Evolutionary conservation across 2,329 filamentous ascomycete genomes (phyloP), one percentile per base, ranked within the genome.

Genomic region (Colletotrichum neosansevieriae): DNA sequence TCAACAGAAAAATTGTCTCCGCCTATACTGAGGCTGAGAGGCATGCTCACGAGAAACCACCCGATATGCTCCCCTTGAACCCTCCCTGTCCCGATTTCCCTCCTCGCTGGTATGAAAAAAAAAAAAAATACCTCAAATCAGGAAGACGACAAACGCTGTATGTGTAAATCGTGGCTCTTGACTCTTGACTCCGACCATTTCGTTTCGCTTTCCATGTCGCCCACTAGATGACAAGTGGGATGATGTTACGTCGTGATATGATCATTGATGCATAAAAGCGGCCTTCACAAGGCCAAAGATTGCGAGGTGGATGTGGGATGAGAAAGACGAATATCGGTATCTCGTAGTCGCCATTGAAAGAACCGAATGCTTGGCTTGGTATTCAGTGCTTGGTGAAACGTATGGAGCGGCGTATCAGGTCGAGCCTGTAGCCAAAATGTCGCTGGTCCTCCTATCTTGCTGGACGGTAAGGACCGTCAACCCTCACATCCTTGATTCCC

Each of bases 401-500:
- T 69, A 69, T 69, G 53, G 53, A 34, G 36, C 34, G 64, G 5
- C 38, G 21, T 19, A 15, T 38, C 36, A 38, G 13, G 36, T 29
- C 6, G 29, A 29, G 29, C 29, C 6, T 29, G 29, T 29, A 7
- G 29, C 29, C 29, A 38, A 5, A 15, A 38, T 38, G 7, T 13
- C 34, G 42, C n/a, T 38, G 6, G 17, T 21, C 15, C 7, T 7
- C 29, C 61, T 68, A 70, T 34, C 79, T 77, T 72, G 80, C 80
- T 73, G 79, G 78, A 74, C 76, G 76, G 69, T 78, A 85, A 19
- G 85, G 84, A 3, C 84, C 84, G 24, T 88, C 86, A 49, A 88
- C 82, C 75, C 84, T 85, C 63, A 88, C 79, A 66, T 88, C 86
- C 71, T 79, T 83, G 71, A 88, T 82, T 7, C 85, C 83, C 64